Base-by-base conservation (phyloP, 805 yeast genomes). In the Pichia heedii region DNA sequence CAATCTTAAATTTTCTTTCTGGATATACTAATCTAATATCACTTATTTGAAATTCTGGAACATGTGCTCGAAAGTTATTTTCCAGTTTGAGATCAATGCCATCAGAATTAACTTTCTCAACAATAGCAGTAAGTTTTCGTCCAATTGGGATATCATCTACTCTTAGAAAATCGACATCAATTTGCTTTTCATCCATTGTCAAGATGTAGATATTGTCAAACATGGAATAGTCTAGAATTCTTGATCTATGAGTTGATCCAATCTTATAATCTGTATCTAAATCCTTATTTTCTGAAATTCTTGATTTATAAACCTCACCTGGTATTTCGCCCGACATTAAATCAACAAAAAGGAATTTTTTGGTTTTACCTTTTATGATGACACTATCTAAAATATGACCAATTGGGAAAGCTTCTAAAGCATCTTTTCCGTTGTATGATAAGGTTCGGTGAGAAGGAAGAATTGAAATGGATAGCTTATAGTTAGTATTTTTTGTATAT, bases 1-100 rank as follows among this genome's bases (percentile, higher is more conserved):
- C 97, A 36, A 81, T 78, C 62, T 84, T 85, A 71, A 81, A 90
- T 56, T 87, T 86, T 68, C 93, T 76, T 64, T 93, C 97, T 6
- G 98, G 98, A 57, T 90, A 82, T 3, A 78, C 77, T 50, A 90
- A 69, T 58, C 79, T 81, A 45, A 84, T 73, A 61, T 93, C 99
- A 52, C 95, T 81, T 62, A 93, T 75, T 54, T 90, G 96, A 22
- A 67, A 57, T 22, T 77, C 69, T 13, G 85, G 81, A 24, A 86
- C 97, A 49, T 73, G 66, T 5, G 87, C 98, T 36, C 73, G 79
- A 51, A 82, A 84, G 39, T 74, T 72, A 41, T 77, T 79, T 47
- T 80, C 78, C 11, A 87, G 55, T 53, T 75, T 77, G 26, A 93
- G 70, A 27, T 76, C 60, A 26, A 93, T 70, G 20, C 96, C 96